Conservation (phyloP, 192 early-diverging fungal species). For the Coemansia sp. region DNA sequence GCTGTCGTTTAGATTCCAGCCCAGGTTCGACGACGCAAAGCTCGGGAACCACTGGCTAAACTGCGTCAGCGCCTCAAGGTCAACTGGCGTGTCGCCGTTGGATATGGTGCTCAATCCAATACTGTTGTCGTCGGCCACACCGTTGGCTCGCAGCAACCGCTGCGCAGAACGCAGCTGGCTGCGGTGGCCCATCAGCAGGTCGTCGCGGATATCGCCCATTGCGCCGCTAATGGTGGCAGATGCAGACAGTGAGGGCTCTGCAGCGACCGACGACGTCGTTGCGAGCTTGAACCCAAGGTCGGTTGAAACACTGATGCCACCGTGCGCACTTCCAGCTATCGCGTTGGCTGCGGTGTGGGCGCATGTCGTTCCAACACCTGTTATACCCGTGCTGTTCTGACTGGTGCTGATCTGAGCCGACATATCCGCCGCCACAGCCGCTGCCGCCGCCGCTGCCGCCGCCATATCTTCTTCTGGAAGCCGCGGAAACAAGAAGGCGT, state of each 20-base stretch:
- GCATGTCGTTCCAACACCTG: neutral
- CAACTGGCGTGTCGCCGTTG: slow-evolving; percentile 22
- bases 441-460: slow-evolving; percentile 22
- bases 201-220: neutral
- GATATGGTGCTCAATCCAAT: slow-evolving; percentile 49
- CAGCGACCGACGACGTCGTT: neutral
- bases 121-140: slow-evolving; percentile 51
- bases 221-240: neutral
- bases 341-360: neutral
- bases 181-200: slow-evolving; percentile 16
- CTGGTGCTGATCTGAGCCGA: slow-evolving; percentile 22
- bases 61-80: slow-evolving; percentile 43
- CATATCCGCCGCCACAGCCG: slow-evolving; percentile 17
- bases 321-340: neutral
- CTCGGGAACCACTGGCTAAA: slow-evolving; percentile 54
- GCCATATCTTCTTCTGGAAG: slow-evolving; percentile 42
- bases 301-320: neutral
- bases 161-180: slow-evolving; percentile 46
- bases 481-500: slow-evolving; percentile 48
- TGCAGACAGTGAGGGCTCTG: slow-evolving; percentile 3
- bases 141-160: slow-evolving; percentile 42
- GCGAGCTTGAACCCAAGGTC: slow-evolving; percentile 5
- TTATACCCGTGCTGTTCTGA: slow-evolving; percentile 17
- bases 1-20: slow-evolving; percentile 30
- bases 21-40: slow-evolving; percentile 22